Evolutionary conservation across 192 early-diverging fungal species (phyloP).

Genomic region (Coemansia guatemalensis): DNA sequence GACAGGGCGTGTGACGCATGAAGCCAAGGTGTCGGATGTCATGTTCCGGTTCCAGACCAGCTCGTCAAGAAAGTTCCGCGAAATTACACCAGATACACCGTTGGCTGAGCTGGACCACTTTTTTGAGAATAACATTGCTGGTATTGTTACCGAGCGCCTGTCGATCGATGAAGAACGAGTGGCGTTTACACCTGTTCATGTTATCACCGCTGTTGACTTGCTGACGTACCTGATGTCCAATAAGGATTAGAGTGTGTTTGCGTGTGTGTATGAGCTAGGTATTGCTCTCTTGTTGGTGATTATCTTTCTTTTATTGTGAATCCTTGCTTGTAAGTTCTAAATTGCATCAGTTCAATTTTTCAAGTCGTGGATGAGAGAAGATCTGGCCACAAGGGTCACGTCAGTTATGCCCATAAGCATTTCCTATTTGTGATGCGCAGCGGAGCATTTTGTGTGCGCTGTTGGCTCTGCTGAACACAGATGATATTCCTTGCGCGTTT

Average conservation of each 20-base stretch:
- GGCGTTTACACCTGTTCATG: conserved; percentile 64
- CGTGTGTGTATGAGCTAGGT: not conserved
- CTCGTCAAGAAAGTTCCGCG: conserved; percentile 71
- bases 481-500: too few relatives aligned
- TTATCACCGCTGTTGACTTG: conserved; percentile 96
- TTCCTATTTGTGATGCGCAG: too few relatives aligned
- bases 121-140: conserved; percentile 90
- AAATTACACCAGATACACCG: conserved; percentile 84
- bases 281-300: conserved; percentile 1
- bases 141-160: conserved; percentile 81
- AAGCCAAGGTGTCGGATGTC: conserved; percentile 65
- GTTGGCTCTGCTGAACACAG: too few relatives aligned
- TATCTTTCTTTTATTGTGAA: conserved; percentile 4
- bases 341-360: not conserved
- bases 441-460: too few relatives aligned
- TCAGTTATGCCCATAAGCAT: too few relatives aligned
- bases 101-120: conserved; percentile 82
- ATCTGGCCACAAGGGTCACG: not conserved
- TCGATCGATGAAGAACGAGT: conserved; percentile 57
- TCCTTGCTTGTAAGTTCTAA: not conserved
- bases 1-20: conserved; percentile 64
- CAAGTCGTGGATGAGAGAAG: not conserved
- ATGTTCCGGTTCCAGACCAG: conserved; percentile 80
- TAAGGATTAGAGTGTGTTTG: conserved; percentile 16
- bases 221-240: conserved; percentile 73